Evolutionary conservation across 75 land plant species (phyloP), one percentile per base, ranked within the genome.

Genomic region (Picea sitchensis): DNA sequence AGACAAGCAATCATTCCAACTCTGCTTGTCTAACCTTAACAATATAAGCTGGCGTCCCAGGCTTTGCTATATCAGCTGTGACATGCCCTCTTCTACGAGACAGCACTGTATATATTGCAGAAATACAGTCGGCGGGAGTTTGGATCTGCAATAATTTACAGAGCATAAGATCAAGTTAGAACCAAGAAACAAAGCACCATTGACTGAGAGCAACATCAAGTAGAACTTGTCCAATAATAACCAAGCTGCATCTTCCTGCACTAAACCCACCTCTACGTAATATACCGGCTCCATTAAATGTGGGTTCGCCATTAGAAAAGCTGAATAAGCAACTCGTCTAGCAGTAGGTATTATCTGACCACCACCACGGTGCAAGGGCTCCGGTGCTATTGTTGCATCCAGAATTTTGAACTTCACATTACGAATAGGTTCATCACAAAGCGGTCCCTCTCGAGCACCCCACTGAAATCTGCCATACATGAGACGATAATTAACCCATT

Each of bases 381-480:
- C 99, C 67, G 90, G 87, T 64, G 99, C 99, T 84, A 98, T 95
- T 31, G 84, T 86, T 57, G 99, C 99, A 93, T 98, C 96, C 58
- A 95, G 87, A 17, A 98, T 95, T 81, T 98, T 98, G 84, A 98
- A 98, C 80, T 98, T 98, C 75, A 98, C 98, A 87, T 98, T 98
- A 64, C 99, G 90, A 71, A 98, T 98, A 17, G 99, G 99, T 73
- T 98, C 99, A 83, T 98, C 99, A 84, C 99, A 98, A 31, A 98
- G 92, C 18, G 99, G 99, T 62, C 99, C 99, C 85, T 98, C 99
- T 75, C 99, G 88, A 61, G 99, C 99, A 85, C 99, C 99, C 99
- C 99, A 98, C 76, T 98, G 99, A 83, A 98, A 98, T 41, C 99
- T 98, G 85, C 65, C 23, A 51, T 76, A 72, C 14, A 30, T 15